Evolutionary conservation across 2,329 filamentous ascomycete species (phyloP).

Genomic region (Cryphonectria parasitica): DNA sequence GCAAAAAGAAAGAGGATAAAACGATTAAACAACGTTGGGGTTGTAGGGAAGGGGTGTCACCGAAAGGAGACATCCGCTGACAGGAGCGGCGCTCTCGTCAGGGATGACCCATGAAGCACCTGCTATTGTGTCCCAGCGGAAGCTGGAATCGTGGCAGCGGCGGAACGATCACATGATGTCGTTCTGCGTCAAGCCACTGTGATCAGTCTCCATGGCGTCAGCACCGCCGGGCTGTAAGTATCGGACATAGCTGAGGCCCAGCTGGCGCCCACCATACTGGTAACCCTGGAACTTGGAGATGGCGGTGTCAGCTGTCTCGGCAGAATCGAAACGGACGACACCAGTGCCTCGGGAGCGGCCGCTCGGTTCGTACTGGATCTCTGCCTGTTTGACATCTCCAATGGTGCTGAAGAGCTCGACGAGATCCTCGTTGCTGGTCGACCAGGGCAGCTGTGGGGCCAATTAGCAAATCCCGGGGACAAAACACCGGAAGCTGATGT

Average conservation of each 20-base stretch:
- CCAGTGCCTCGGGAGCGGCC: conserved; percentile 93
- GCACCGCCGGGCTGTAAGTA: conserved; percentile 71
- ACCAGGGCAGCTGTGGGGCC: conserved; percentile 82
- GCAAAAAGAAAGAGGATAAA: conserved; percentile 4
- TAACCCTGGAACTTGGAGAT: conserved; percentile 98
- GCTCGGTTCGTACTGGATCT: conserved; percentile 98
- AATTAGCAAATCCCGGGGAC: conserved; percentile 27
- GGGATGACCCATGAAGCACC: neutral
- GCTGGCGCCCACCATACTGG: conserved; percentile 92
- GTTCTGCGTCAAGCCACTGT: conserved; percentile 84
- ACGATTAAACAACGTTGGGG: conserved; percentile 18
- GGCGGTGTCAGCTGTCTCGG: conserved; percentile 85
- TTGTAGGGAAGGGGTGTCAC: conserved; percentile 15
- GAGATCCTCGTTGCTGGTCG: conserved; percentile 96
- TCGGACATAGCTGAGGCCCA: conserved; percentile 92
- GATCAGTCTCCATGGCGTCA: conserved; percentile 83
- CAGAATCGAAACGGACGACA: conserved; percentile 89
- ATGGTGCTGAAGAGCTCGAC: conserved; percentile 97
- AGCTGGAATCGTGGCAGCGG: neutral
- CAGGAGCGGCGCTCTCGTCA: neutral
- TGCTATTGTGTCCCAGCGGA: conserved; percentile 2
- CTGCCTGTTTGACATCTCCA: conserved; percentile 96
- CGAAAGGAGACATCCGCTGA: conserved; percentile 1
- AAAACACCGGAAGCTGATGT: neutral
- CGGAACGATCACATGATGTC: conserved; percentile 80